Evolutionary conservation across 2,329 filamentous ascomycete species (phyloP), one percentile per base, ranked within the genome.

Genomic region (Claviceps lovelessii): DNA sequence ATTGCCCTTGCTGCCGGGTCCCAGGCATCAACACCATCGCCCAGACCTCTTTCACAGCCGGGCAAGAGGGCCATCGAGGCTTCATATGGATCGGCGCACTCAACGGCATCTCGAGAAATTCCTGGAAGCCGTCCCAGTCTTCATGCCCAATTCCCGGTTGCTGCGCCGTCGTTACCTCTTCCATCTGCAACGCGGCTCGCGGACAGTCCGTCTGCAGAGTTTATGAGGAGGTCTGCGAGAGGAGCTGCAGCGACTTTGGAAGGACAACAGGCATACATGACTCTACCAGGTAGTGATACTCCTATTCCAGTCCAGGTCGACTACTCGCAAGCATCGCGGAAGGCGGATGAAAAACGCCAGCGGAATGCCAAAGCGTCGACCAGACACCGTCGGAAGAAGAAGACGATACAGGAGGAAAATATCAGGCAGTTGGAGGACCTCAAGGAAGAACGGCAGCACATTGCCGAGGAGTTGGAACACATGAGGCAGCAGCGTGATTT

Each of bases 291-390:
- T 19, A 69, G 63, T 39, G 68, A 70, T 37, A 65, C 64, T 6
- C 67, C 68, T 3, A 77, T 81, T 46, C 68, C 75, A 10, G 81
- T 90, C 51, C 83, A 84, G 15, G 82, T 91, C 10, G 88, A 95
- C 65, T 82, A 87, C 47, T 85, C 88, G 61, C 85, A 88, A 62
- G 89, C 85, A 13, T 94, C 89, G 13, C 85, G 84, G 60, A 82
- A 88, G 62, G 86, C 88, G 44, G 87, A 93, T 63, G 88, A 94
- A 68, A 95, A 93, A 70, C 78, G 89, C 55, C 84, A 86, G 67
- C 80, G 88, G 52, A 95, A 95, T 64, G 89, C 89, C 45, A 86
- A 86, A 50, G 89, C 89, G 6, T 94, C 88, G 55, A 88, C 88
- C 50, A 79, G 89, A 56, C 93, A 94, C 60, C 80, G 89, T 54